Evolutionary conservation across 179 eudicot genomes (phyloP).

Genomic region (Beta lomatogona): DNA sequence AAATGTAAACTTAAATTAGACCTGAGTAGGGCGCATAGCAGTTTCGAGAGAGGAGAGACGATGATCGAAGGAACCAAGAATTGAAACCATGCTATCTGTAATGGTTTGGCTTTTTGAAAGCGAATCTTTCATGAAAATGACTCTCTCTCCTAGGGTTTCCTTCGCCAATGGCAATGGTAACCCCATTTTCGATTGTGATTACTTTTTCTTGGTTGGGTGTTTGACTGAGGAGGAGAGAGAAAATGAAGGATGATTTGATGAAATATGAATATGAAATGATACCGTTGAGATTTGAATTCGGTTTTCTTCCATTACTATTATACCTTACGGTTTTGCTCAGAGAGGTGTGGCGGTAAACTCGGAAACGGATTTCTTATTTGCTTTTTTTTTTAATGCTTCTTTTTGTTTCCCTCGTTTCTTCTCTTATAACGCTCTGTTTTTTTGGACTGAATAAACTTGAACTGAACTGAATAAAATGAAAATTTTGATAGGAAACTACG

Average conservation of each 20-base stretch:
- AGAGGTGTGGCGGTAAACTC: not conserved
- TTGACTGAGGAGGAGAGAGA: not conserved
- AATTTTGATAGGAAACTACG: no score
- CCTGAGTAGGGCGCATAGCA: slow-evolving; percentile 91
- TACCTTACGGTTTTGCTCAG: not conserved
- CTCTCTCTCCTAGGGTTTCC: slow-evolving; percentile 57
- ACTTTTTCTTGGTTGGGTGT: not conserved
- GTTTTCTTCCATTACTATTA: not conserved
- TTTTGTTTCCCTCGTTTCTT: no score
- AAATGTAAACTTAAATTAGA: not conserved
- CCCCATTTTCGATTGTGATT: slow-evolving; percentile 22
- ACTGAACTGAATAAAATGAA: no score
- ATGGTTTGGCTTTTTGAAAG: slow-evolving; percentile 58
- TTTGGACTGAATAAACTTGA: no score
- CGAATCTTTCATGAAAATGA: slow-evolving; percentile 54
- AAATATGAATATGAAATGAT: not conserved
- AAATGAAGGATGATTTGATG: not conserved
- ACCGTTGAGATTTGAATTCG: slow-evolving; percentile 3
- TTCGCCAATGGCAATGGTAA: slow-evolving; percentile 30
- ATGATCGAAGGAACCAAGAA: slow-evolving; percentile 80
- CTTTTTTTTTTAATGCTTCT: no score
- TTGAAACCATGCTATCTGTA: slow-evolving; percentile 65
- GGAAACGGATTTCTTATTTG: not conserved
- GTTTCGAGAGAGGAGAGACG: slow-evolving; percentile 86
- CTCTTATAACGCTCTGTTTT: no score